Base-by-base conservation (phyloP, 1,284 basidiomycete genomes). In the Erythrobasidium hasegawianum region DNA sequence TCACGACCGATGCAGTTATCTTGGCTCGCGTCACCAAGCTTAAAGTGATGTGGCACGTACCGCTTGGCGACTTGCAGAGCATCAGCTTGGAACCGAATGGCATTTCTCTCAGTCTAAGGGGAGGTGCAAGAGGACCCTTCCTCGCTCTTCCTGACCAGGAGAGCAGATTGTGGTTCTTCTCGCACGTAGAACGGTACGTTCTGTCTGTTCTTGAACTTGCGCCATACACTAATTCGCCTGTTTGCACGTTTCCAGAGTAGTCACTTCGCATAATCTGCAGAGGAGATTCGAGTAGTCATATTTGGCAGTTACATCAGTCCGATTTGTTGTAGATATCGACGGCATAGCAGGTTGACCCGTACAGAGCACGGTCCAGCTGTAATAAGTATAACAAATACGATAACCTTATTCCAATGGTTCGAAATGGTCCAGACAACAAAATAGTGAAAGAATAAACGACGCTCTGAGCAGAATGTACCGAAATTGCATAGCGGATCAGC, bases 41-140 rank as follows among this genome's bases (percentile, higher is more conserved):
- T 57, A 85, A 86, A 49, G 84, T 95, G 5, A 86, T 89, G 49
- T 98, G 95, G 95, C 93, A 97, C 72, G 82, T 97, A 18, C 86
- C 90, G 0, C 87, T 98, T 73, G 85, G 85, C 18, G 87, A 91
- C 71, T 84, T 98, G 2, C 87, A 89, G 75, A 90, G 89, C 29
- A 86, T 98, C 53, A 89, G 87, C 1, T 85, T 91, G 39, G 93
- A 96, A 75, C 86, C 90, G 73, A 89, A 85, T 9, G 93, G 93
- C 0, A 89, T 97, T 72, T 86, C 86, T 4, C 87, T 98, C 75
- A 85, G 87, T 10, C 84, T 82, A 41, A 73, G 81, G 38, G 82
- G 80, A 20, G 79, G 79, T 4, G 79, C 81, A 1, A 77, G 78
- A 1, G 83, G 83, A 2, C 83, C 83, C 2, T 84, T 84, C 75